Conservation (phyloP, 805 yeast species). For the Myxozyma mucilagina region DNA sequence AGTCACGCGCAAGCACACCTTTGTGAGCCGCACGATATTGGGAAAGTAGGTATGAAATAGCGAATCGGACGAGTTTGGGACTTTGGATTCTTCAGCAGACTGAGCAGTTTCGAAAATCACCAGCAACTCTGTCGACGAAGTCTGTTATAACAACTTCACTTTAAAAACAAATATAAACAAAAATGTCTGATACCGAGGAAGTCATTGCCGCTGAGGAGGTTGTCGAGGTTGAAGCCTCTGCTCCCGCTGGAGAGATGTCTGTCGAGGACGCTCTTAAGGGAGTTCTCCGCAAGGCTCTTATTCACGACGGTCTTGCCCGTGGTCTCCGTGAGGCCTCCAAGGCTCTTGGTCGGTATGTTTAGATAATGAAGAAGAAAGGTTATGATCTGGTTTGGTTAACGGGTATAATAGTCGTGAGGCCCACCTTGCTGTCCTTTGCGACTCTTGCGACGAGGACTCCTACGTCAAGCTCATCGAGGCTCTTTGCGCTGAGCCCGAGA, state of each 20-base stretch:
- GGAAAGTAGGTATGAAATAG: background rate
- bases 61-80: slow-evolving; percentile 17
- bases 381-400: background rate
- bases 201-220: slow-evolving; percentile 78
- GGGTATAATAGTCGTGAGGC: slow-evolving; percentile 63
- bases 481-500: slow-evolving; percentile 96
- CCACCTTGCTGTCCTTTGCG: slow-evolving; percentile 94
- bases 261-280: slow-evolving; percentile 98
- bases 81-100: slow-evolving; percentile 32
- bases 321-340: slow-evolving; percentile 99
- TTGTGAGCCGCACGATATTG: slow-evolving; percentile 14
- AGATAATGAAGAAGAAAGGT: background rate
- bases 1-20: slow-evolving; percentile 8
- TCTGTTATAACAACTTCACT: slow-evolving; percentile 28
- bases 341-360: slow-evolving; percentile 74
- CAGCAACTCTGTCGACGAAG: slow-evolving; percentile 40
- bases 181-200: slow-evolving; percentile 58
- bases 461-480: slow-evolving; percentile 98
- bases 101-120: slow-evolving; percentile 36
- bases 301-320: slow-evolving; percentile 99
- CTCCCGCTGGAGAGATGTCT: slow-evolving; percentile 85
- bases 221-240: slow-evolving; percentile 75
- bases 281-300: slow-evolving; percentile 95
- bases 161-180: background rate
- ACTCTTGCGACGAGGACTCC: slow-evolving; percentile 96